Evolutionary conservation across 2,329 filamentous ascomycete genomes (phyloP).

Genomic region (Trichoderma sp.): DNA sequence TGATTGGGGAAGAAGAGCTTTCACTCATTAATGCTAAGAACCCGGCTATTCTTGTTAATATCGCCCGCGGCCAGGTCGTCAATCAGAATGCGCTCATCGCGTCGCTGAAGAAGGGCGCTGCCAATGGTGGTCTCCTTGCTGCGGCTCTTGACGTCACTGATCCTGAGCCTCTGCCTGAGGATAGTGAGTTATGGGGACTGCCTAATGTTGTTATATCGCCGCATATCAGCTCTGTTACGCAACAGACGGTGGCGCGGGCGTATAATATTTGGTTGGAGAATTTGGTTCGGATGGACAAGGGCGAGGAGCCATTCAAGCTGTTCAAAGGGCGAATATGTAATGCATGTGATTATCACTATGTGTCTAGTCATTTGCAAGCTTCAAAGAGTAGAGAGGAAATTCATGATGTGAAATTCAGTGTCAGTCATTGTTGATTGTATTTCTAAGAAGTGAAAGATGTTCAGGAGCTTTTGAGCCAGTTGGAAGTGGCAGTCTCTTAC

Average conservation of each 20-base stretch:
- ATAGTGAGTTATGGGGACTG: slow-evolving; percentile 9
- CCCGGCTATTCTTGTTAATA: neutral
- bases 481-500: neutral
- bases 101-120: neutral
- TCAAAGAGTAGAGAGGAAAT: neutral
- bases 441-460: neutral
- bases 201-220: slow-evolving; percentile 13
- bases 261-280: slow-evolving; percentile 6
- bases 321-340: neutral
- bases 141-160: slow-evolving; percentile 10
- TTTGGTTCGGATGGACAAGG: neutral
- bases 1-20: slow-evolving; percentile 13
- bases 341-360: neutral
- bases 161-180: slow-evolving; percentile 7
- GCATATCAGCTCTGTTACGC: slow-evolving; percentile 4
- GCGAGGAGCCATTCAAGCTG: neutral
- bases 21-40: neutral
- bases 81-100: neutral
- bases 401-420: neutral
- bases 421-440: neutral
- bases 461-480: neutral
- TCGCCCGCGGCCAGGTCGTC: neutral
- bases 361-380: neutral
- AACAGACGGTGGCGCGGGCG: neutral
- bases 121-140: neutral